Evolutionary conservation across 2,329 filamentous ascomycete genomes (phyloP).

Genomic region (Dactylellina cionopaga): DNA sequence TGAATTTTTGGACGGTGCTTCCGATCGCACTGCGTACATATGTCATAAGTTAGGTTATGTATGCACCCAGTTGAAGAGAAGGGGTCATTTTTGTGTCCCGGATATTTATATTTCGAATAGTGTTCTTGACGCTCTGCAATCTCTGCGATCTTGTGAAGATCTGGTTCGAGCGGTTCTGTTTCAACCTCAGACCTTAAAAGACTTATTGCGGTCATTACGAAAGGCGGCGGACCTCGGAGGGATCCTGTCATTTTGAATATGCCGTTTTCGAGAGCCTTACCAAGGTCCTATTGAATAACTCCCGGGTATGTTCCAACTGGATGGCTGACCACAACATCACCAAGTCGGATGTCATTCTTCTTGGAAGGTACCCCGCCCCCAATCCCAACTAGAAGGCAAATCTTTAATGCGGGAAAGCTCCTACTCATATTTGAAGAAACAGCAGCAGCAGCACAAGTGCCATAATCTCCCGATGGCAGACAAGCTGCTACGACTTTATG

Average conservation of each 20-base stretch:
- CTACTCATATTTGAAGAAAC: conserved; percentile 10
- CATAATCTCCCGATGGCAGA: conserved; percentile 22
- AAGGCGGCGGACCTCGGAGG: background rate
- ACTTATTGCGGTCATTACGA: conserved; percentile 2
- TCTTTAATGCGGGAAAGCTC: conserved; percentile 3
- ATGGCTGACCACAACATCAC: conserved; percentile 27
- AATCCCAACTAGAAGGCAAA: conserved; percentile 27
- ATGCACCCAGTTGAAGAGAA: background rate
- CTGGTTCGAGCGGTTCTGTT: background rate
- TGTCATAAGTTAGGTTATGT: background rate
- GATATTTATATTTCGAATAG: background rate
- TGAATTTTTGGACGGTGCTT: background rate
- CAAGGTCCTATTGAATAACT: conserved; percentile 14
- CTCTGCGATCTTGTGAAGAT: background rate
- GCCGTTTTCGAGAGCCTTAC: background rate
- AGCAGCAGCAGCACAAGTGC: conserved; percentile 1
- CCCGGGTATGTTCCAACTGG: conserved; percentile 4
- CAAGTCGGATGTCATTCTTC: conserved; percentile 21
- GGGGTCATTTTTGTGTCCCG: background rate
- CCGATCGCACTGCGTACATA: background rate
- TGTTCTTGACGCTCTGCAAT: too few relatives aligned
- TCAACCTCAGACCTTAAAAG: background rate
- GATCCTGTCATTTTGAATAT: background rate
- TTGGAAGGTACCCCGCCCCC: conserved; percentile 22
- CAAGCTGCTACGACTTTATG: conserved; percentile 22